Conservation (phyloP, 83 land plant species). For the Picea abies region DNA sequence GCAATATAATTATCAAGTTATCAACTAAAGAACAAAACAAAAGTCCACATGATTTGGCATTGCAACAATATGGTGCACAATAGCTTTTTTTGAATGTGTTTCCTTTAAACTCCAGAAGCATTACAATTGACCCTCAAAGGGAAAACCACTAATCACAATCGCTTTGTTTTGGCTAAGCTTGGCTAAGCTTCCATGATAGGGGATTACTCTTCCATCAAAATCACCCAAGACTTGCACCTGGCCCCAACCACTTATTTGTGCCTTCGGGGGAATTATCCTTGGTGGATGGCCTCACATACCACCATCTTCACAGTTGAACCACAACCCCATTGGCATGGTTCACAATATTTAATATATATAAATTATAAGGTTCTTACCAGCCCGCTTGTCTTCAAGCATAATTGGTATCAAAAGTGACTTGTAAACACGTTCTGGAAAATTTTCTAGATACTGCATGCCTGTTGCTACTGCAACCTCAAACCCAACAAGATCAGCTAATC, state of each 20-base stretch:
- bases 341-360: background rate
- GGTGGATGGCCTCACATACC: too few species aligned
- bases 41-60: background rate
- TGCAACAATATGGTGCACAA: too few species aligned
- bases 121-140: background rate
- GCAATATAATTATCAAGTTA: conserved; percentile 13
- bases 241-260: too few species aligned
- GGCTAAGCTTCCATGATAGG: too few species aligned
- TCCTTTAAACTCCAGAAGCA: background rate
- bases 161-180: background rate
- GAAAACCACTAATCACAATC: background rate
- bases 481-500: conserved; percentile 82
- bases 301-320: background rate
- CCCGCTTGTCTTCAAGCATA: conserved; percentile 69
- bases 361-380: conserved; percentile 38
- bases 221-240: too few species aligned
- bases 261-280: too few species aligned
- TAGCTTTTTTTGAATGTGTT: too few species aligned
- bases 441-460: conserved; percentile 57
- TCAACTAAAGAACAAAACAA: background rate
- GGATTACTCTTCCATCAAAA: too few species aligned
- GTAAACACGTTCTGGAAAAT: conserved; percentile 74
- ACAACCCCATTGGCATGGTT: background rate
- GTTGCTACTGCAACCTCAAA: conserved; percentile 80
- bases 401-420: conserved; percentile 63